Base-by-base conservation (phyloP, 441 rosid genomes). In the Adansonia rubrostipa region DNA sequence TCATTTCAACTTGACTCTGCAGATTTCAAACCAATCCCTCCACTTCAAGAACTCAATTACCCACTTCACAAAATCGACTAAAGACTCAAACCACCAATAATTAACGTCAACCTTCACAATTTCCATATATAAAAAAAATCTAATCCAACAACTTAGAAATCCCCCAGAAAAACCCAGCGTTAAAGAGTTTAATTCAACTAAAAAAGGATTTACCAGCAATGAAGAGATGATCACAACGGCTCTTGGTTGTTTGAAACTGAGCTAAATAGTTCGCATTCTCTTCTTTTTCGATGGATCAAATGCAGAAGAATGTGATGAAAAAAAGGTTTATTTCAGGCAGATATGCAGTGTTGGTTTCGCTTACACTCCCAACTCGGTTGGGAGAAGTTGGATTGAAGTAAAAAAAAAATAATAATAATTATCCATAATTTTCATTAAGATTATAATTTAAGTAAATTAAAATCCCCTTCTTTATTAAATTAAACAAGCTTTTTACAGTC, bases 211-310 rank as follows among this genome's bases (percentile, higher is more conserved):
- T 83, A 92, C 99, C 98, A 56, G 98, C 93, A 81, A 93, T 89
- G 66, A 94, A 90, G 89, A 96, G 83, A 82, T 85, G 96, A 91
- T 92, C 92, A 75, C 91, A 91, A 45, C 93, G 80, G 80, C 79
- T 86, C 86, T 89, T 94, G 88, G 93, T 92, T 56, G 97, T 76
- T 80, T 93, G 98, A 81, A 96, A 96, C 87, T 94, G 98, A 87
- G 97, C 95, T 53, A 96, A 83, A 81, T 85, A 91, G 84, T 89
- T 94, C 53, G 98, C 97, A 94, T 72, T 36, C 17, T 72, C 11
- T 40, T 54, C 22, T 10, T 93, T 80, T 74, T 77, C 85, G 94
- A 90, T 82, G 72, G 83, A 85, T 80, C 85, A 75, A 84, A 22
- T 17, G 64, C 6, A 72, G 64, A 54, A 24, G 33, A 28, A 28